Evolutionary conservation across 1,284 basidiomycete genomes (phyloP).

Genomic region (Naganishia cerealis): DNA sequence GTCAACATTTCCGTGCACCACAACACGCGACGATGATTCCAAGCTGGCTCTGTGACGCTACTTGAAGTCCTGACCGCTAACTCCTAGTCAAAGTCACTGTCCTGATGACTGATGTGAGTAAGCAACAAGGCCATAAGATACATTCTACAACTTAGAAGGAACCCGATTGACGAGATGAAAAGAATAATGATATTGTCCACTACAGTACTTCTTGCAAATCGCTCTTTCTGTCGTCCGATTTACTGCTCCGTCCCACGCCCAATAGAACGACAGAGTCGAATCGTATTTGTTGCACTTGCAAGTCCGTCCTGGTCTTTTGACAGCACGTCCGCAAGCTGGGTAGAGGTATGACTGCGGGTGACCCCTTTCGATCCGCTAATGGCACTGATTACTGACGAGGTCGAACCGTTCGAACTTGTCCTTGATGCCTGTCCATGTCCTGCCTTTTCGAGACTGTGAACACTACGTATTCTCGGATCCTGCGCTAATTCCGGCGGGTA

Average conservation of each 20-base stretch:
- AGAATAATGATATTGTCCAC: too few relatives aligned
- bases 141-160: too few relatives aligned
- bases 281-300: not conserved
- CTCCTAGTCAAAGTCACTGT: too few relatives aligned
- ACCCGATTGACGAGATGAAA: too few relatives aligned
- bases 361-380: not conserved
- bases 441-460: not conserved
- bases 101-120: too few relatives aligned
- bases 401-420: conserved; percentile 7
- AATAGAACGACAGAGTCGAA: not conserved
- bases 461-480: conserved; percentile 8
- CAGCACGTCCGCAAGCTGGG: not conserved
- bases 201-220: too few relatives aligned
- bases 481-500: conserved; percentile 19
- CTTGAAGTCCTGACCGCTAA: too few relatives aligned
- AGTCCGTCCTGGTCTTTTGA: not conserved
- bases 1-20: too few relatives aligned
- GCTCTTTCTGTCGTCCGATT: too few relatives aligned
- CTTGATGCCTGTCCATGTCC: not conserved
- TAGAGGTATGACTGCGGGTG: conserved; percentile 14
- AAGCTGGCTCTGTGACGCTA: too few relatives aligned
- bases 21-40: too few relatives aligned
- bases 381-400: not conserved
- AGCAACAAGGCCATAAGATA: too few relatives aligned
- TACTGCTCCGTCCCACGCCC: not conserved